Conservation (phyloP, 805 yeast genomes). For the Ogataea trehalophila region DNA sequence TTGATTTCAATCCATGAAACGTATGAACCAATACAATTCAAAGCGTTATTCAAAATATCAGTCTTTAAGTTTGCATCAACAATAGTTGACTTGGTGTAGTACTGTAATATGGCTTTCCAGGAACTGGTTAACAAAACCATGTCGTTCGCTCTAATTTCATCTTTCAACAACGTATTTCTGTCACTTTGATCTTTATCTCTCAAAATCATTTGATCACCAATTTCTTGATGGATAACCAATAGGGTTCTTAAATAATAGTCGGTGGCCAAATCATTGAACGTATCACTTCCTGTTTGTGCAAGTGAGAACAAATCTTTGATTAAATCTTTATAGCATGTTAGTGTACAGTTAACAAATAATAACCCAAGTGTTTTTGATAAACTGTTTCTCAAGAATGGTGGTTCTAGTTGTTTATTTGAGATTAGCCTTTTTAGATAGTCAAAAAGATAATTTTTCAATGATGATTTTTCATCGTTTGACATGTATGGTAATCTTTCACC, state of each 20-base stretch:
- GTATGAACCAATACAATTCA: slow-evolving; percentile 74
- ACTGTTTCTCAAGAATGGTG: slow-evolving; percentile 47
- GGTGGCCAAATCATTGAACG: slow-evolving; percentile 39
- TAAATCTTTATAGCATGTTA: slow-evolving; percentile 44
- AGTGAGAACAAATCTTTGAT: slow-evolving; percentile 45
- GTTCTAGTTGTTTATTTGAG: slow-evolving; percentile 28
- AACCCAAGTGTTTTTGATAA: slow-evolving; percentile 51
- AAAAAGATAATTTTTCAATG: slow-evolving; percentile 46
- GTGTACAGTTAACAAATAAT: slow-evolving; percentile 45
- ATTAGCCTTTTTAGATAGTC: slow-evolving; percentile 34
- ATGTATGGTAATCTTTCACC: slow-evolving; percentile 49
- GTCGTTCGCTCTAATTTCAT: slow-evolving; percentile 72
- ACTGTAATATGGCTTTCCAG: slow-evolving; percentile 59
- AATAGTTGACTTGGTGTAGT: slow-evolving; percentile 23
- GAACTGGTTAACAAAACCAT: slow-evolving; percentile 57
- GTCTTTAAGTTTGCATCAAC: slow-evolving; percentile 22
- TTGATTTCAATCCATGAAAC: slow-evolving; percentile 90
- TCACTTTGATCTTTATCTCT: slow-evolving; percentile 60
- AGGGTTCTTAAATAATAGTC: slow-evolving; percentile 77
- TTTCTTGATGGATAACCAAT: slow-evolving; percentile 77
- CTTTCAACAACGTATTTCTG: slow-evolving; percentile 72
- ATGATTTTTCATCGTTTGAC: slow-evolving; percentile 39
- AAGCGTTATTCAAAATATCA: slow-evolving; percentile 52
- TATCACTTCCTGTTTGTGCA: slow-evolving; percentile 20
- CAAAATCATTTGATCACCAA: slow-evolving; percentile 84